phyloP scores from a whole-genome alignment of 148 eudicot species.

The Rhododendron henanense region DNA sequence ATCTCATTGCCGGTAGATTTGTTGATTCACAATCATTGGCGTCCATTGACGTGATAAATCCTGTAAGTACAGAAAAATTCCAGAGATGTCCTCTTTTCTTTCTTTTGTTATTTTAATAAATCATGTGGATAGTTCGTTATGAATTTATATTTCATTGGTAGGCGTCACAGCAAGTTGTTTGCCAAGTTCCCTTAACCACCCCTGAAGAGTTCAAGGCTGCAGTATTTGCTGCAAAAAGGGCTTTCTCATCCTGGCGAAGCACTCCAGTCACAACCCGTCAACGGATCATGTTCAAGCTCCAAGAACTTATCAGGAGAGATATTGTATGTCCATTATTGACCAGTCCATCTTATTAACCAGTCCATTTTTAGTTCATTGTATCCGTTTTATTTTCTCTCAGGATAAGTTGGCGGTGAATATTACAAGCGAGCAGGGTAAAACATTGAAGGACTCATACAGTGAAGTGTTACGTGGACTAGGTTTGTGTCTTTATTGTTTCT shows the following conservation, averaged over 20 bases:
- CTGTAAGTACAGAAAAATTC: conserved; percentile 37
- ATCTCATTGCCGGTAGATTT: conserved; percentile 62
- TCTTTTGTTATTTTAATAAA: not conserved
- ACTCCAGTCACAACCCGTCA: conserved; percentile 54
- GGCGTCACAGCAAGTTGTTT: conserved; percentile 73
- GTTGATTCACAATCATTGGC: conserved; percentile 47
- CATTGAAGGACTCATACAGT: conserved; percentile 49
- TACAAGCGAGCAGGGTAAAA: conserved; percentile 63
- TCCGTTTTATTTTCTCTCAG: conserved; percentile 21
- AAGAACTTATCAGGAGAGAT: conserved; percentile 64
- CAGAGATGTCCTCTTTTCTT: conserved; percentile 2
- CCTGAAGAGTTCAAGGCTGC: conserved; percentile 63
- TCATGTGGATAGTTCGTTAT: not conserved
- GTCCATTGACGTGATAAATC: conserved; percentile 57
- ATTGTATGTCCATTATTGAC: conserved; percentile 33
- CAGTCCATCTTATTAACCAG: not conserved
- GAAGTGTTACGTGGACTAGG: conserved; percentile 54
- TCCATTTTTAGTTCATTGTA: not conserved
- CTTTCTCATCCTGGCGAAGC: conserved; percentile 56
- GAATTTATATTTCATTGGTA: conserved; percentile 20
- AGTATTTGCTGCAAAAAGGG: conserved; percentile 60
- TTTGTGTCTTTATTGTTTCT: conserved; percentile 19
- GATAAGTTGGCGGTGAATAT: conserved; percentile 53
- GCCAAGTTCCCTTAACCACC: conserved; percentile 64
- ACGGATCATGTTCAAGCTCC: conserved; percentile 59